These are phyloP conservation scores for Phialemoniopsis sp. DNA, from an alignment of 2,329 filamentous ascomycete species.

Conservation along the genomic window DNA sequence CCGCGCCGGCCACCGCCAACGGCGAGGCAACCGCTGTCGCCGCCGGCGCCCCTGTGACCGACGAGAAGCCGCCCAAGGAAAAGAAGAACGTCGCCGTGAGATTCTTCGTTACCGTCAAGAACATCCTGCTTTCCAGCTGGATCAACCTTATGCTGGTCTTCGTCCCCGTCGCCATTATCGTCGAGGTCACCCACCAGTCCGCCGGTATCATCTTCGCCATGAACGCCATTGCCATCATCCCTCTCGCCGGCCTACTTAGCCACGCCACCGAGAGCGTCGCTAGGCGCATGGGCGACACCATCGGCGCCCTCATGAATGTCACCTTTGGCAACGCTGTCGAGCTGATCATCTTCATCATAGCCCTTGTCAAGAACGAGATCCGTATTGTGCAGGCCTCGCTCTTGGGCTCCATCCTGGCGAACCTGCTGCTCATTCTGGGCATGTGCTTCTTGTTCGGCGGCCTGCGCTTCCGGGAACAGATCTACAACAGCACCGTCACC, in stretches of 20 bases:
- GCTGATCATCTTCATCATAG: constrained; percentile 50
- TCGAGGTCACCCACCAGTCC: constrained; percentile 32
- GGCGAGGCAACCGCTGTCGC: not conserved
- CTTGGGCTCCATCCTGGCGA: constrained; percentile 73
- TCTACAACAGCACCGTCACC: constrained; percentile 70
- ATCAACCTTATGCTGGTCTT: constrained; percentile 66
- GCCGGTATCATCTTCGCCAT: constrained; percentile 51
- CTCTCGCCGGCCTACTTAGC: constrained; percentile 51
- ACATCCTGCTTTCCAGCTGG: constrained; percentile 56
- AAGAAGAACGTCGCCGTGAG: constrained; percentile 13
- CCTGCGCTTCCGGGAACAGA: constrained; percentile 62
- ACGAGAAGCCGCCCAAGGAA: constrained; percentile 5
- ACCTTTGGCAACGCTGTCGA: constrained; percentile 68
- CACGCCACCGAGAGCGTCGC: constrained; percentile 58
- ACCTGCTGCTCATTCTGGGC: constrained; percentile 69
- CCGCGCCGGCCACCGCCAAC: not conserved
- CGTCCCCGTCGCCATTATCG: constrained; percentile 63
- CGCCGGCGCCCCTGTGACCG: not conserved
- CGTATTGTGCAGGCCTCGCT: constrained; percentile 73
- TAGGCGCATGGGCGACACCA: constrained; percentile 45
- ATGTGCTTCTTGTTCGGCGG: constrained; percentile 71
- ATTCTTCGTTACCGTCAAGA: constrained; percentile 42
- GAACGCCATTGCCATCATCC: constrained; percentile 58
- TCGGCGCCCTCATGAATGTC: constrained; percentile 22
- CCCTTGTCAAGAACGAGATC: constrained; percentile 56